Base-by-base conservation (phyloP, 1,284 basidiomycete genomes). In the Malassezia yamatoensis region DNA sequence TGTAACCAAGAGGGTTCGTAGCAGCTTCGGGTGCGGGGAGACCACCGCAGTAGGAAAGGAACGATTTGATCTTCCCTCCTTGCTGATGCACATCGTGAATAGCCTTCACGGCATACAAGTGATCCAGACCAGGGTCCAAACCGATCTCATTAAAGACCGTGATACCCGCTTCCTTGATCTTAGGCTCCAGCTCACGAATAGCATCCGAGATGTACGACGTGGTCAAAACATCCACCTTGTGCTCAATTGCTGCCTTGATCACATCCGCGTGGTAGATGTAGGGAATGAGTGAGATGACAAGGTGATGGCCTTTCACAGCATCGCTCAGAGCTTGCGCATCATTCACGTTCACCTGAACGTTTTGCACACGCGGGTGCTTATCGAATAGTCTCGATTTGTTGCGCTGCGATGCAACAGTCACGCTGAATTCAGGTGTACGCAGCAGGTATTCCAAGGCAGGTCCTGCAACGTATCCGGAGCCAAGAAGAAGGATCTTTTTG, bases 141-240 rank as follows among this genome's bases (percentile, higher is more conserved):
- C 93, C 93, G 67, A 99, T 90, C 80, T 99, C 93, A 78, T 99
- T 99, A 82, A 98, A 82, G 61, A 96, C 88, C 52, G 90, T 81
- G 72, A 98, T 90, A 16, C 91, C 93, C 1, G 90, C 90, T 63
- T 84, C 82, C 78, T 87, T 86, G 63, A 83, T 88, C 62, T 84
- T 85, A 53, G 81, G 82, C 65, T 96, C 86, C 37, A 98, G 83
- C 64, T 83, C 90, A 60, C 83, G 84, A 83, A 98, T 93, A 13
- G 85, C 86, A 41, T 89, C 88, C 54, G 88, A 89, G 62, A 98
- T 83, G 77, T 99, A 98, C 65, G 86, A 88, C 41, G 94, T 98
- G 48, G 94, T 98, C 65, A 99, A 89, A 53, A 96, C 91, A 76
- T 96, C 81, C 43, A 86, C 89, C 80, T 90, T 91, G 74, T 84